These are phyloP conservation scores for Xylariaceae sp. DNA, from an alignment of 2,329 filamentous ascomycete genomes.

Conservation along the genomic window DNA sequence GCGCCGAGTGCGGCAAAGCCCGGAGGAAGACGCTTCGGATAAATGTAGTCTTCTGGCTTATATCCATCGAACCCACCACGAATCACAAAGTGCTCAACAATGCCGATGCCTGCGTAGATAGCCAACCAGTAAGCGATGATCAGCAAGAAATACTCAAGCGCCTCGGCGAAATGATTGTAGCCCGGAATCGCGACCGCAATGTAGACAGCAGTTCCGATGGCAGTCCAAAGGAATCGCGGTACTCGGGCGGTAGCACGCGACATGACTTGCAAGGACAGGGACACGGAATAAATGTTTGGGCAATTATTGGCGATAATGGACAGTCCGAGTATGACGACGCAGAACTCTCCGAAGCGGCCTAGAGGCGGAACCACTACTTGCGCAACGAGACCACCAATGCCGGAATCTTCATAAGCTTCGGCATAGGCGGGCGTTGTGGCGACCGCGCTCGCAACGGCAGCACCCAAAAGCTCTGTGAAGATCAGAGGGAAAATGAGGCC, in stretches of 20 bases:
- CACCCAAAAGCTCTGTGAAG: slow-evolving; percentile 72
- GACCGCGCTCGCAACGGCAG: slow-evolving; percentile 66
- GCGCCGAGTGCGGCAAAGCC: slow-evolving; percentile 62
- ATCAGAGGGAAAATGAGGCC: slow-evolving; percentile 70
- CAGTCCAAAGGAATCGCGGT: slow-evolving; percentile 67
- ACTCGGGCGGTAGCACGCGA: slow-evolving; percentile 41
- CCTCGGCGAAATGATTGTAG: slow-evolving; percentile 61
- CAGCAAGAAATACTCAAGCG: slow-evolving; percentile 70
- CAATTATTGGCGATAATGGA: slow-evolving; percentile 70
- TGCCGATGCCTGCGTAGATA: slow-evolving; percentile 66
- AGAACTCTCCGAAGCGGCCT: slow-evolving; percentile 70
- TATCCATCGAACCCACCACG: slow-evolving; percentile 61
- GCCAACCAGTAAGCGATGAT: slow-evolving; percentile 71
- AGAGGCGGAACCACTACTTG: slow-evolving; percentile 62
- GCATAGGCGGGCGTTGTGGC: slow-evolving; percentile 51
- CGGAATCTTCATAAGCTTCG: slow-evolving; percentile 52
- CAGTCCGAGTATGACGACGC: slow-evolving; percentile 63
- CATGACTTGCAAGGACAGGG: slow-evolving; percentile 18
- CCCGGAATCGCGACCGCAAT: slow-evolving; percentile 69
- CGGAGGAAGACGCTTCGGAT: slow-evolving; percentile 55
- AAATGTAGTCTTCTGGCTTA: slow-evolving; percentile 55
- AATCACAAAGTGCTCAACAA: slow-evolving; percentile 68
- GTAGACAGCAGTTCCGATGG: slow-evolving; percentile 60
- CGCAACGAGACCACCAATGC: slow-evolving; percentile 65
- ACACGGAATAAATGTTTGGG: slow-evolving; percentile 67